Evolutionary conservation across 176 grass and related monocot genomes (phyloP).

Genomic region (Avena eriantha): DNA sequence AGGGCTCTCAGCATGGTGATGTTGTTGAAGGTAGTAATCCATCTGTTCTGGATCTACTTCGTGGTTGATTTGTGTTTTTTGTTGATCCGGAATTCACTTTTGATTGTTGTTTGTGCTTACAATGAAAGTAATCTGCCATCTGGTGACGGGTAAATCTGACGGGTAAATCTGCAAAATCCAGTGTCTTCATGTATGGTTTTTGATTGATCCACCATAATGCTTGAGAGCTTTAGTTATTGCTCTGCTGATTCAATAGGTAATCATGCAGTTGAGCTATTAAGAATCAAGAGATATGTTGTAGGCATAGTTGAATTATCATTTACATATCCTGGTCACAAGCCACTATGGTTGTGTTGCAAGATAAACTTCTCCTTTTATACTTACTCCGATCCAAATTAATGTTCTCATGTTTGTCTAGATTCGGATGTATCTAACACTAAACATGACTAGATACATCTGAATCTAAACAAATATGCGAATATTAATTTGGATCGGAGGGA

Average conservation of each 20-base stretch:
- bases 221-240: background rate
- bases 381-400: too few relatives aligned
- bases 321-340: background rate
- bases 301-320: background rate
- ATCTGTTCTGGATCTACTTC: background rate
- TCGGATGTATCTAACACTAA: too few relatives aligned
- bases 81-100: background rate
- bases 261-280: background rate
- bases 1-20: background rate
- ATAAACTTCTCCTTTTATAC: background rate
- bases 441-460: too few relatives aligned
- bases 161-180: conserved; percentile 37
- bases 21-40: conserved; percentile 42
- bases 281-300: background rate
- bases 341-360: background rate
- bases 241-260: background rate
- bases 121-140: conserved; percentile 66
- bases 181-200: background rate
- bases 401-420: too few relatives aligned
- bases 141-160: conserved; percentile 48
- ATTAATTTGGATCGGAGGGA: too few relatives aligned
- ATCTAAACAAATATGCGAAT: too few relatives aligned
- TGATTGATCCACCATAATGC: background rate
- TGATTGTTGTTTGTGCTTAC: background rate
- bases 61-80: background rate